These are phyloP conservation scores for Monilinia aucupariae DNA, from an alignment of 2,329 filamentous ascomycete species.

Conservation along the genomic window DNA sequence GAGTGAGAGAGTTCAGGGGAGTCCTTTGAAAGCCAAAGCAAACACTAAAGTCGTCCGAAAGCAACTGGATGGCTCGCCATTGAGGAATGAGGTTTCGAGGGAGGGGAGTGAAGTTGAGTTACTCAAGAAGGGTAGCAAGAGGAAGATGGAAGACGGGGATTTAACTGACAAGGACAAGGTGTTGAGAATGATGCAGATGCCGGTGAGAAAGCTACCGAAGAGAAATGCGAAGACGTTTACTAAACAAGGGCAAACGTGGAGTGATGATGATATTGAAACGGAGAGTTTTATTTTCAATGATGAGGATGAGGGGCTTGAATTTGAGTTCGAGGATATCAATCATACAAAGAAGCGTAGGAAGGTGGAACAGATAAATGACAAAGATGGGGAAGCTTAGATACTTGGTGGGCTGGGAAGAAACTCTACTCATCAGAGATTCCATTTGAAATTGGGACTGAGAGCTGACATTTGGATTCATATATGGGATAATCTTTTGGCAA, in stretches of 20 bases:
- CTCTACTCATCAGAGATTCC: not conserved
- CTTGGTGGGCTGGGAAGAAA: not conserved
- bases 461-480: not conserved
- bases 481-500: not conserved
- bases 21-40: not conserved
- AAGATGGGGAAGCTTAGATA: not conserved
- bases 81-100: not conserved
- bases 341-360: not conserved
- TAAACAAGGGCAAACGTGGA: not conserved
- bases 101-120: not conserved
- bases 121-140: not conserved
- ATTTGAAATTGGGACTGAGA: not conserved
- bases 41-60: not conserved
- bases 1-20: not conserved
- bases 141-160: not conserved
- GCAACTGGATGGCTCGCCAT: not conserved
- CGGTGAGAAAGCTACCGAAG: not conserved
- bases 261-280: not conserved
- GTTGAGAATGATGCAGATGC: not conserved
- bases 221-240: not conserved
- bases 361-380: not conserved
- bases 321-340: constrained; percentile 4
- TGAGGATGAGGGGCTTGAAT: not conserved
- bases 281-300: not conserved
- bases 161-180: not conserved